Conservation (phyloP, 2,329 filamentous ascomycete species). For the Apiospora pterosperma region DNA sequence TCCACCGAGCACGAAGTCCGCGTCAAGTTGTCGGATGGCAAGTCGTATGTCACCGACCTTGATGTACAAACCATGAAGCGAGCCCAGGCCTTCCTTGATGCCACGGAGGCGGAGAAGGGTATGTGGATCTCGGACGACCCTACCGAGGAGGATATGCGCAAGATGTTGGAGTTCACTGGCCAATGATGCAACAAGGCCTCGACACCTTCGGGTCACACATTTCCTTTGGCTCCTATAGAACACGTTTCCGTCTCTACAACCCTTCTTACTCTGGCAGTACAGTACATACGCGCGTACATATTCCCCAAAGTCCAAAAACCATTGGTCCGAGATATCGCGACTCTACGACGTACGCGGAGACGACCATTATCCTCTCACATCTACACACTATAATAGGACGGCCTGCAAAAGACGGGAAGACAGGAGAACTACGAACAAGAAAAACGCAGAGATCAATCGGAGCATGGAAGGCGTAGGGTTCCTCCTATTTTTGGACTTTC, state of each 20-base stretch:
- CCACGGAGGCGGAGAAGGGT: slow-evolving; percentile 84
- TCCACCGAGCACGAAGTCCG: slow-evolving; percentile 93
- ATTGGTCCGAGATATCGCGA: not conserved
- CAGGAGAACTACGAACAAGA: no score
- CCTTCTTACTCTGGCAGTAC: not conserved
- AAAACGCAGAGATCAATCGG: not conserved
- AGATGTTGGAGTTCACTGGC: slow-evolving; percentile 52
- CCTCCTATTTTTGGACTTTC: not conserved
- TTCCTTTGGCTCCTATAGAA: not conserved
- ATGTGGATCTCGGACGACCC: slow-evolving; percentile 76
- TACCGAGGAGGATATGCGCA: slow-evolving; percentile 55
- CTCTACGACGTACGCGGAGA: not conserved
- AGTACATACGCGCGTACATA: not conserved
- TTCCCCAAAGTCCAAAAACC: not conserved
- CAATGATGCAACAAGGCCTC: slow-evolving; percentile 12
- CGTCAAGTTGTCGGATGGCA: slow-evolving; percentile 70
- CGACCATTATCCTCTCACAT: not conserved
- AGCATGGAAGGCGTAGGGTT: not conserved
- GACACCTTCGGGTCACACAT: not conserved
- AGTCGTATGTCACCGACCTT: slow-evolving; percentile 85
- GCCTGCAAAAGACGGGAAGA: not conserved
- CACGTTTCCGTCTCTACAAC: no score
- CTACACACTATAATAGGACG: not conserved
- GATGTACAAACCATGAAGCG: slow-evolving; percentile 87
- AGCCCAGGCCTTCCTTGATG: slow-evolving; percentile 77